A percentile compares a stretch with the other conserved stretches of the same genome.
phyloP scores from a whole-genome alignment of 1,139 yeast genomes.

The Nakaseomyces sp. region DNA sequence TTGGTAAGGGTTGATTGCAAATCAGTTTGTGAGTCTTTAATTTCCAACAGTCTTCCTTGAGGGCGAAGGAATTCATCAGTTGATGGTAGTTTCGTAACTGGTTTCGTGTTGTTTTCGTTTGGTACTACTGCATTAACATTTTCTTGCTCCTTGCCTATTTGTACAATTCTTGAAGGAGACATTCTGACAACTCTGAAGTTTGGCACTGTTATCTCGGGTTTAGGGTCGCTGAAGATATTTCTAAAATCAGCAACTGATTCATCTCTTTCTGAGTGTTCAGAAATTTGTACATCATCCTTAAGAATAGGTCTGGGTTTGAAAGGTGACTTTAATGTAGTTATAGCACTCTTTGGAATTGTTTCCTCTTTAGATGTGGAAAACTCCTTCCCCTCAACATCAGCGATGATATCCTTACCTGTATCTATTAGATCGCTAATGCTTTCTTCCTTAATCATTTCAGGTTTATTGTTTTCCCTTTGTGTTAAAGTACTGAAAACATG shows the following conservation, averaged over 20 bases:
- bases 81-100: background rate
- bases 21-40: slow-evolving; percentile 8
- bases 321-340: slow-evolving; percentile 2
- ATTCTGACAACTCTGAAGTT: slow-evolving; percentile 11
- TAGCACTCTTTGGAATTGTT: background rate
- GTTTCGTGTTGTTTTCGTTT: too few relatives aligned
- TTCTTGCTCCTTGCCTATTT: background rate
- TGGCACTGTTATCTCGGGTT: slow-evolving; percentile 1
- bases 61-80: slow-evolving; percentile 6
- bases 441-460: background rate
- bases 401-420: background rate
- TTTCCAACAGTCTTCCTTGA: slow-evolving; percentile 7
- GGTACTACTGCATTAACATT: background rate
- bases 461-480: background rate
- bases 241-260: background rate
- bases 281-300: background rate
- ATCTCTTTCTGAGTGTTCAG: background rate
- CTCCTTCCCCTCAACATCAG: background rate
- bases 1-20: background rate
- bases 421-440: background rate
- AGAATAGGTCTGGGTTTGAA: background rate
- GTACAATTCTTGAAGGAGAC: slow-evolving; percentile 11
- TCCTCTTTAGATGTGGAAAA: background rate
- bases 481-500: slow-evolving; percentile 6
- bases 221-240: background rate